Base-by-base conservation (phyloP, 257 asterid species). In the Fraxinus quadrangulata region DNA sequence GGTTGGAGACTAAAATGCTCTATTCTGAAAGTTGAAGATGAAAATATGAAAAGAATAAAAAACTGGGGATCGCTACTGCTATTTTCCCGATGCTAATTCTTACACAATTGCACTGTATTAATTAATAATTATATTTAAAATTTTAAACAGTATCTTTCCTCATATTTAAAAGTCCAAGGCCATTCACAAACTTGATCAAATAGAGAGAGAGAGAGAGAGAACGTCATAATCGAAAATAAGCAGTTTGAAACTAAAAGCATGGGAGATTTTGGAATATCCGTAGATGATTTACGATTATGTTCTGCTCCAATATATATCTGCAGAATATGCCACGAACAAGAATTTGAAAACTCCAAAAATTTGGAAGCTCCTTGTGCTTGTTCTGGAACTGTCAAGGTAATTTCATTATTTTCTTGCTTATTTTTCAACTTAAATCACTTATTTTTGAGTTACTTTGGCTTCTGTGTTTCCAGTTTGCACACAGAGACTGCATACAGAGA, bases 401-500 rank as follows among this genome's bases (percentile, higher is more conserved):
- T 37, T 40, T 13, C 17, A n/a, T n/a, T 3, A 21, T 59, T n/a
- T 59, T 59, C 28, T 59, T 21, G 67, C 67, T 59, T 59, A 6
- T 59, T 21, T 21, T 56, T 59, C 10, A 7, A 21, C 28, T 21
- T 19, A 6, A 26, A 5, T 54, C 10, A 17, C 10, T 54, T 4
- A 4, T 36, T 7, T 10, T 40, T 10, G 13, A 39, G 45, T 40
- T 11, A 42, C 4, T 42, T 19, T 59, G 47, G 37, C 21, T 24
- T 51, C 5, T 24, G 2, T 19, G 71, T 59, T 59, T 30, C 0
- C 85, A 94, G 99, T 95, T 83, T 84, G 99, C 98, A 0, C 99
- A 95, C 79, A 88, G 99, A 80, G 97, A 95, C 63, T 95, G 99
- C 86, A 86, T 95, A 68, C 97, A 91, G 93, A 92, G 94, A 85